Percentiles rank a stretch among this genome's conserved stretches.
phyloP scores from a whole-genome alignment of 768 basidiomycete species.

The Serpula lacrymans region DNA sequence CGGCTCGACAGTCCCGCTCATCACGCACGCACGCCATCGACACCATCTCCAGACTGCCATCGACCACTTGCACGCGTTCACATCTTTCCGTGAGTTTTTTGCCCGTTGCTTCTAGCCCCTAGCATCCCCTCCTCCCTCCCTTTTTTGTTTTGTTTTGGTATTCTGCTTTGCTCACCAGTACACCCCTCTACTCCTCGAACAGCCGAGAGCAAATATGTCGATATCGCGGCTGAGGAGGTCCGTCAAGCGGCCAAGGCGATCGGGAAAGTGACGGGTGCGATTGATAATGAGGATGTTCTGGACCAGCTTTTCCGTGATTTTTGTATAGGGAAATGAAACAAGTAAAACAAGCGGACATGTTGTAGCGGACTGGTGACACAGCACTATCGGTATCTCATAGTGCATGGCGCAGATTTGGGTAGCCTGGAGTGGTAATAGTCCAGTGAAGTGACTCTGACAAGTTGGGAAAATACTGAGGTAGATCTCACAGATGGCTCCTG shows the following conservation, averaged over 20 bases:
- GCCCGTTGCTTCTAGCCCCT: too few relatives aligned
- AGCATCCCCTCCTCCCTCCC: too few relatives aligned
- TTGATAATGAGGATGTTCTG: conserved; percentile 81
- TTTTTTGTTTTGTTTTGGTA: conserved; percentile 59
- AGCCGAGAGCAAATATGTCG: conserved; percentile 75
- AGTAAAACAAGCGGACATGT: too few relatives aligned
- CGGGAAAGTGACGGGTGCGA: conserved; percentile 76
- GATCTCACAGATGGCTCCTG: too few relatives aligned
- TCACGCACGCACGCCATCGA: conserved; percentile 80
- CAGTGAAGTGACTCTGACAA: too few relatives aligned
- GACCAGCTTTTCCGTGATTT: conserved; percentile 83
- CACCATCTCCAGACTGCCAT: conserved; percentile 68
- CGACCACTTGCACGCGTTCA: conserved; percentile 29
- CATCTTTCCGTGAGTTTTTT: conserved; percentile 23
- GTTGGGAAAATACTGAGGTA: too few relatives aligned
- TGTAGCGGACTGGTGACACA: too few relatives aligned
- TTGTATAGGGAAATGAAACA: conserved; percentile 84
- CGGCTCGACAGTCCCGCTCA: conserved; percentile 47
- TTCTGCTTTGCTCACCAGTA: conserved; percentile 49
- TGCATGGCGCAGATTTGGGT: too few relatives aligned
- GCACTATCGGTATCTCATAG: too few relatives aligned
- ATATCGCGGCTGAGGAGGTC: conserved; percentile 82
- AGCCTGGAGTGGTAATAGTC: too few relatives aligned
- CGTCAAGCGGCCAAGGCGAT: conserved; percentile 82
- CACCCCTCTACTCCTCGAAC: conserved; percentile 2